These are phyloP conservation scores for Haplosporangium sp. DNA, from an alignment of 371 early-diverging fungal genomes.

Conservation along the genomic window DNA sequence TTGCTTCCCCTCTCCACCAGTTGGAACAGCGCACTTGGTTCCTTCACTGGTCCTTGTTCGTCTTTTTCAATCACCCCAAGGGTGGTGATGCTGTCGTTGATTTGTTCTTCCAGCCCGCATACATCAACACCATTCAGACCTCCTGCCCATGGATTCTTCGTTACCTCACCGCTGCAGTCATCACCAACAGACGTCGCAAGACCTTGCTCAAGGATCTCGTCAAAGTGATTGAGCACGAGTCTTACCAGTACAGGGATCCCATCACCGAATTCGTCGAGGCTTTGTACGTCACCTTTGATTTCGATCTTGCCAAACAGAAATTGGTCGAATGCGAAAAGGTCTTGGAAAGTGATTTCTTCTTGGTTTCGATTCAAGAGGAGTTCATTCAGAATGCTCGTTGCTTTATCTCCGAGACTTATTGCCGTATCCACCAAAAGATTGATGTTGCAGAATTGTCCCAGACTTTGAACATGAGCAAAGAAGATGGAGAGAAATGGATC, in stretches of 20 bases:
- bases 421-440: conserved; percentile 94
- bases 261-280: conserved; percentile 92
- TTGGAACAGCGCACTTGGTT: conserved; percentile 94
- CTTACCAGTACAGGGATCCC: conserved; percentile 86
- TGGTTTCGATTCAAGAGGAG: conserved; percentile 85
- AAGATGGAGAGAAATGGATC: conserved; percentile 97
- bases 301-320: conserved; percentile 91
- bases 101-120: conserved; percentile 90
- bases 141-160: conserved; percentile 96
- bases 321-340: conserved; percentile 90
- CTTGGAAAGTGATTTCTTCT: conserved; percentile 89
- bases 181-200: conserved; percentile 93
- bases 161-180: conserved; percentile 90
- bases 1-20: conserved; percentile 82
- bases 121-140: conserved; percentile 96
- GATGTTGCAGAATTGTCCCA: conserved; percentile 88
- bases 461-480: conserved; percentile 86
- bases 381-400: conserved; percentile 93
- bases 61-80: conserved; percentile 97
- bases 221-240: conserved; percentile 88
- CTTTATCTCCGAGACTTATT: conserved; percentile 95
- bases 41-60: conserved; percentile 96
- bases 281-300: conserved; percentile 92
- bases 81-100: conserved; percentile 94
- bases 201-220: conserved; percentile 90